These are phyloP conservation scores for Skeletonema menzelii DNA, from an alignment of 108 stramenopile species.

Conservation along the genomic window DNA sequence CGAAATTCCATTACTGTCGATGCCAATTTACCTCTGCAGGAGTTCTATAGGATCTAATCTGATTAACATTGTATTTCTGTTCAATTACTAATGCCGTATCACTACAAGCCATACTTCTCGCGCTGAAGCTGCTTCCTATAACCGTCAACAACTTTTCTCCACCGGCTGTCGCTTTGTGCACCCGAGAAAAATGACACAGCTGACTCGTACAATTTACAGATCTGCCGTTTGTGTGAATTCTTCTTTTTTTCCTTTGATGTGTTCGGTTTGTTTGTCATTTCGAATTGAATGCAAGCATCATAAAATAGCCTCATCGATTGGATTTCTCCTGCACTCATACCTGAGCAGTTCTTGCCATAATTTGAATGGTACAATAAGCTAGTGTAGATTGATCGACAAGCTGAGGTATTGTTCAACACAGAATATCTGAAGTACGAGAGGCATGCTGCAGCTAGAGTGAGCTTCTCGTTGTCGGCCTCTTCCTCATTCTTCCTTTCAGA, in stretches of 20 bases:
- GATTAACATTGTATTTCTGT: no score
- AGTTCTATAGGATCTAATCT: no score
- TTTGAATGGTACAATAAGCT: slow-evolving; percentile 56
- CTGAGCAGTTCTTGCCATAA: slow-evolving; percentile 30
- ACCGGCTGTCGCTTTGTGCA: slow-evolving; percentile 7
- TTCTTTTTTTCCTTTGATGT: slow-evolving; percentile 24
- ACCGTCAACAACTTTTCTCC: slow-evolving; percentile 13
- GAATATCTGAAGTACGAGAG: slow-evolving; percentile 17
- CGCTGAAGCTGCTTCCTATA: slow-evolving; percentile 31
- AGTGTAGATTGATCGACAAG: slow-evolving; percentile 60
- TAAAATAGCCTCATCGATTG: slow-evolving; percentile 42
- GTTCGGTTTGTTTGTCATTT: slow-evolving; percentile 8
- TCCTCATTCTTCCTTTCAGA: not conserved
- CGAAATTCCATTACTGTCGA: not conserved
- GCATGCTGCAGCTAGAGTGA: slow-evolving; percentile 6
- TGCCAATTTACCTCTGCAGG: not conserved
- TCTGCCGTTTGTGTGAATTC: slow-evolving; percentile 10
- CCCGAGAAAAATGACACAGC: slow-evolving; percentile 56
- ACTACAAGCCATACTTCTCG: not conserved
- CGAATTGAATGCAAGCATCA: slow-evolving; percentile 54
- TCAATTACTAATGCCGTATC: not conserved
- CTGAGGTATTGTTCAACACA: not conserved
- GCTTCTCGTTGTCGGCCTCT: not conserved
- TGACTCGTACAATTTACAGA: slow-evolving; percentile 55
- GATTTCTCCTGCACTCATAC: slow-evolving; percentile 40